These are phyloP conservation scores for Lumnitzera littorea DNA, from an alignment of 345 rosid species.

Conservation along the genomic window DNA sequence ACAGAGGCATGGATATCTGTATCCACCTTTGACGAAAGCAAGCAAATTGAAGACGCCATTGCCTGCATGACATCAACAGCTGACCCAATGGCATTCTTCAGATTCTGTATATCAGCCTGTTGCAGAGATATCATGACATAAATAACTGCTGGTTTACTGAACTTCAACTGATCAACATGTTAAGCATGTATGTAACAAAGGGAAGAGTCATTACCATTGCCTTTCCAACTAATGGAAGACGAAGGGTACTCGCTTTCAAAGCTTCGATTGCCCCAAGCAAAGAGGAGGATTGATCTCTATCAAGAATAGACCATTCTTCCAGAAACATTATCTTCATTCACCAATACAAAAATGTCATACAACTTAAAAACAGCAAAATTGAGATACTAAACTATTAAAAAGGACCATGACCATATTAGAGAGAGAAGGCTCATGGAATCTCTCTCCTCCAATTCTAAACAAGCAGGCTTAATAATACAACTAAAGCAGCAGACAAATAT, in stretches of 20 bases:
- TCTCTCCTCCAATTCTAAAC: too few relatives aligned
- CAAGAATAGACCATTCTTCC: slow-evolving; percentile 78
- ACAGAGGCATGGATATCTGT: not conserved
- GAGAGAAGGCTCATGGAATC: not conserved
- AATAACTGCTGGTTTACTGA: not conserved
- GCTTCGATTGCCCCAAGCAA: slow-evolving; percentile 84
- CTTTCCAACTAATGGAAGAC: slow-evolving; percentile 83
- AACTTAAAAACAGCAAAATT: slow-evolving; percentile 1
- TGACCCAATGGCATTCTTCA: slow-evolving; percentile 83
- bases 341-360: slow-evolving; percentile 10
- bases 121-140: not conserved
- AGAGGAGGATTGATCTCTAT: slow-evolving; percentile 63
- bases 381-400: not conserved
- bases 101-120: slow-evolving; percentile 70
- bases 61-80: slow-evolving; percentile 85
- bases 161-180: too few relatives aligned
- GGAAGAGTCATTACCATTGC: slow-evolving; percentile 40
- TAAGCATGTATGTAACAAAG: slow-evolving; percentile 9
- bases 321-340: slow-evolving; percentile 47
- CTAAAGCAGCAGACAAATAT: too few relatives aligned
- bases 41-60: slow-evolving; percentile 81
- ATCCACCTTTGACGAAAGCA: slow-evolving; percentile 51
- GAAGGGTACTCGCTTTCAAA: slow-evolving; percentile 89
- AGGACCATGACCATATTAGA: not conserved
- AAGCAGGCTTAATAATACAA: too few relatives aligned